These are phyloP conservation scores for Truncatella angustata DNA, from an alignment of 2,329 filamentous ascomycete genomes.

Conservation along the genomic window DNA sequence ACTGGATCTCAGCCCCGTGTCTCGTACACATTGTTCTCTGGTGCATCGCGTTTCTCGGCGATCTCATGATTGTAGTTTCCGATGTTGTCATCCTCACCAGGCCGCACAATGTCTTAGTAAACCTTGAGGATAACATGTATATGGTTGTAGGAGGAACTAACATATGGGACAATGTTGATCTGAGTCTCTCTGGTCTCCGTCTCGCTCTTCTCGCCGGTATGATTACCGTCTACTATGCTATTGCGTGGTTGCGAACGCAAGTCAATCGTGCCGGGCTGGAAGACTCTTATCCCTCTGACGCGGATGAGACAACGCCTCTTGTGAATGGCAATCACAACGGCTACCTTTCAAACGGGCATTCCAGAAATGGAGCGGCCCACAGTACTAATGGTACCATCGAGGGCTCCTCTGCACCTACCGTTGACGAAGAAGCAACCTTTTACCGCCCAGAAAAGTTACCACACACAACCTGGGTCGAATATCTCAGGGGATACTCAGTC, in stretches of 20 bases:
- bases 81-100: slow-evolving; percentile 68
- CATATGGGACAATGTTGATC: slow-evolving; percentile 62
- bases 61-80: slow-evolving; percentile 68
- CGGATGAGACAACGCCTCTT: slow-evolving; percentile 63
- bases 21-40: slow-evolving; percentile 78
- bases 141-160: slow-evolving; percentile 31
- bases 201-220: slow-evolving; percentile 64
- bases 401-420: slow-evolving; percentile 22
- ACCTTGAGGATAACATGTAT: slow-evolving; percentile 38
- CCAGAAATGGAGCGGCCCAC: slow-evolving; percentile 24
- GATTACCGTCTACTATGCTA: slow-evolving; percentile 58
- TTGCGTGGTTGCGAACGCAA: slow-evolving; percentile 41
- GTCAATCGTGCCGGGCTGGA: slow-evolving; percentile 38
- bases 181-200: slow-evolving; percentile 66
- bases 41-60: slow-evolving; percentile 69
- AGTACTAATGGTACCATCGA: slow-evolving; percentile 41
- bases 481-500: slow-evolving; percentile 84
- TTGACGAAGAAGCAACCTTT: slow-evolving; percentile 73
- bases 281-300: slow-evolving; percentile 37
- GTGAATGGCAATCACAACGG: slow-evolving; percentile 36
- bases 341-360: slow-evolving; percentile 19
- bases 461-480: slow-evolving; percentile 93
- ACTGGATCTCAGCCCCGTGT: slow-evolving; percentile 78
- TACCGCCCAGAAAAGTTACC: slow-evolving; percentile 85
- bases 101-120: slow-evolving; percentile 62